Percentiles rank a stretch among this genome's conserved stretches.
These are phyloP conservation scores for Leishmania major DNA, from an alignment of 208 protist genomes.

Conservation along the genomic window DNA sequence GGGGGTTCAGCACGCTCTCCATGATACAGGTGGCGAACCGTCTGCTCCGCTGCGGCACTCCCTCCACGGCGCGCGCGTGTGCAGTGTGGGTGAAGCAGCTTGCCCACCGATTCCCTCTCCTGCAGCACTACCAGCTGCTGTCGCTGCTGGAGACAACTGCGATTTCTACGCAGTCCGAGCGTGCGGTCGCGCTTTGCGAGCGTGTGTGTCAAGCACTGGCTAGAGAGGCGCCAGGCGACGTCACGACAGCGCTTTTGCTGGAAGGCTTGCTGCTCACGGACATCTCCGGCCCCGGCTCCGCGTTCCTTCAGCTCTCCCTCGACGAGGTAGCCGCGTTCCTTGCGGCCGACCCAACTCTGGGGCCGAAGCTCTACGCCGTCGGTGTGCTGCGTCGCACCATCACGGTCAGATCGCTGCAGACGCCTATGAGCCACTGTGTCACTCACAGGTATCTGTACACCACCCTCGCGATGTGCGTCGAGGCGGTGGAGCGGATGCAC, in stretches of 20 bases:
- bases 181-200: slow-evolving; percentile 38
- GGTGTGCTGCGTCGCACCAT: slow-evolving; percentile 57
- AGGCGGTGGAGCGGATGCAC: slow-evolving; percentile 20
- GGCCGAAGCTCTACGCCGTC: slow-evolving; percentile 50
- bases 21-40: slow-evolving; percentile 51
- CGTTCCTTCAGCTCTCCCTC: slow-evolving; percentile 19
- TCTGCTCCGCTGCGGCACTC: slow-evolving; percentile 41
- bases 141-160: slow-evolving; percentile 47
- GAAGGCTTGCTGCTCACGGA: slow-evolving; percentile 49
- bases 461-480: slow-evolving; percentile 16
- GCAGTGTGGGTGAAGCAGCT: slow-evolving; percentile 63
- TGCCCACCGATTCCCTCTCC: slow-evolving; percentile 50
- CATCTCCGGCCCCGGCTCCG: slow-evolving; percentile 20
- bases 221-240: slow-evolving; percentile 18
- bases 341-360: slow-evolving; percentile 21
- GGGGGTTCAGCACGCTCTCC: slow-evolving; percentile 24
- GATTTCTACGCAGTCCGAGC: slow-evolving; percentile 46
- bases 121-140: slow-evolving; percentile 71
- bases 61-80: slow-evolving; percentile 43
- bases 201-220: slow-evolving; percentile 42
- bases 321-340: slow-evolving; percentile 24
- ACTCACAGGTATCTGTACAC: slow-evolving; percentile 37
- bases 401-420: slow-evolving; percentile 16
- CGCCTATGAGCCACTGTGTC: slow-evolving; percentile 21
- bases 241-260: slow-evolving; percentile 28